Conservation (phyloP, 164 flowering plant species). For the Vitis labrusca region DNA sequence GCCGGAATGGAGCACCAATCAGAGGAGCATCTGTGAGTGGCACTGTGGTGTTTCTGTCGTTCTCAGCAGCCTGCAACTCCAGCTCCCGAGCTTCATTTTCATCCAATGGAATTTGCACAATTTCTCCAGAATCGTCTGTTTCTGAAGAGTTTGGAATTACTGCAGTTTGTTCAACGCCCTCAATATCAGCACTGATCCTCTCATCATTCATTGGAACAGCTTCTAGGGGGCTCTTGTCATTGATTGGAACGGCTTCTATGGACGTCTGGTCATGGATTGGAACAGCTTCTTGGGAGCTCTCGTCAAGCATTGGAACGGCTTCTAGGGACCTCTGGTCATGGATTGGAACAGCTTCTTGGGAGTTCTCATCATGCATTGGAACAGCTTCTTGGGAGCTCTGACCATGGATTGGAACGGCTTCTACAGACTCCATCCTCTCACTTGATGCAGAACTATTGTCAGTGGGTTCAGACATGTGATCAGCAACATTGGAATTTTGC, state of each 20-base stretch:
- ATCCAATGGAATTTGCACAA: slow-evolving; percentile 62
- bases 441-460: slow-evolving; percentile 11
- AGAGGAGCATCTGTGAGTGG: slow-evolving; percentile 81
- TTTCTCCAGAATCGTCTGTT: slow-evolving; percentile 53
- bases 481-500: slow-evolving; percentile 9
- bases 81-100: slow-evolving; percentile 44
- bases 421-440: slow-evolving; percentile 15
- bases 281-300: slow-evolving; percentile 10
- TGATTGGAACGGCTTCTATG: slow-evolving; percentile 10
- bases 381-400: slow-evolving; percentile 10
- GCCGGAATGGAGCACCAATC: slow-evolving; percentile 91
- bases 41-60: slow-evolving; percentile 31
- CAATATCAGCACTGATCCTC: not conserved
- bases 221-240: slow-evolving; percentile 13
- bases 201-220: slow-evolving; percentile 15
- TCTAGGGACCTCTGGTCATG: slow-evolving; percentile 3
- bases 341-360: slow-evolving; percentile 10
- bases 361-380: slow-evolving; percentile 12
- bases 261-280: not conserved
- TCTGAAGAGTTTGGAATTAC: slow-evolving; percentile 14
- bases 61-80: slow-evolving; percentile 24
- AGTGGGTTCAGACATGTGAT: slow-evolving; percentile 14
- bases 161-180: slow-evolving; percentile 8
- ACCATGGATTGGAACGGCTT: slow-evolving; percentile 17
- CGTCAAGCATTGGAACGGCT: slow-evolving; percentile 15